phyloP scores from a whole-genome alignment of 805 yeast species.

The Isabelozyma rhagii region DNA sequence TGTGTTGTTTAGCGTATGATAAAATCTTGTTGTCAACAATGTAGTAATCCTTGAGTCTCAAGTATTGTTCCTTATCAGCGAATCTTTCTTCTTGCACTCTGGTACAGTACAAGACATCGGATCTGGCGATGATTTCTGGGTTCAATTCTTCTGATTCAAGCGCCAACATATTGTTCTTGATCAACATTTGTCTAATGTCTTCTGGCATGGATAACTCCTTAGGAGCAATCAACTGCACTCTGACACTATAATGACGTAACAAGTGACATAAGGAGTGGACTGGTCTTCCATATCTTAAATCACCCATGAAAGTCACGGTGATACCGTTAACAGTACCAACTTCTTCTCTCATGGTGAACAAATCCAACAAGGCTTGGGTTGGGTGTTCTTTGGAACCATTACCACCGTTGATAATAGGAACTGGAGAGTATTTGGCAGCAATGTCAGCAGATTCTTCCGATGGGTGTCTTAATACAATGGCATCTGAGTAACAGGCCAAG shows the following conservation, averaged over 20 bases:
- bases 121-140: constrained; percentile 77
- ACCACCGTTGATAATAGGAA: constrained; percentile 97
- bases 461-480: constrained; percentile 96
- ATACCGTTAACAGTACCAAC: constrained; percentile 97
- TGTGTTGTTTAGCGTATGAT: constrained; percentile 92
- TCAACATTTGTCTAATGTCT: constrained; percentile 64
- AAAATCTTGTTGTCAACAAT: constrained; percentile 89
- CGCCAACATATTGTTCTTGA: constrained; percentile 63
- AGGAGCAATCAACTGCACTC: constrained; percentile 90
- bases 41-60: constrained; percentile 85
- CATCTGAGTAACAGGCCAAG: constrained; percentile 93
- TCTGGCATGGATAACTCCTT: constrained; percentile 82
- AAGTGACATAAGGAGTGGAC: constrained; percentile 93
- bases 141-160: constrained; percentile 75
- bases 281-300: constrained; percentile 96
- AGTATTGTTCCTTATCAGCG: constrained; percentile 68
- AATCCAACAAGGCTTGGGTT: constrained; percentile 94
- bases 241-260: constrained; percentile 87
- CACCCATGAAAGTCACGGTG: constrained; percentile 98
- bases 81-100: constrained; percentile 98
- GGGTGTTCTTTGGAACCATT: constrained; percentile 98
- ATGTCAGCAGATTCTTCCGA: constrained; percentile 85
- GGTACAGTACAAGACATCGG: constrained; percentile 96
- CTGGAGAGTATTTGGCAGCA: constrained; percentile 95
- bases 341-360: constrained; percentile 98